phyloP scores from a whole-genome alignment of 257 asterid species.

The Przewalskia tangutica region DNA sequence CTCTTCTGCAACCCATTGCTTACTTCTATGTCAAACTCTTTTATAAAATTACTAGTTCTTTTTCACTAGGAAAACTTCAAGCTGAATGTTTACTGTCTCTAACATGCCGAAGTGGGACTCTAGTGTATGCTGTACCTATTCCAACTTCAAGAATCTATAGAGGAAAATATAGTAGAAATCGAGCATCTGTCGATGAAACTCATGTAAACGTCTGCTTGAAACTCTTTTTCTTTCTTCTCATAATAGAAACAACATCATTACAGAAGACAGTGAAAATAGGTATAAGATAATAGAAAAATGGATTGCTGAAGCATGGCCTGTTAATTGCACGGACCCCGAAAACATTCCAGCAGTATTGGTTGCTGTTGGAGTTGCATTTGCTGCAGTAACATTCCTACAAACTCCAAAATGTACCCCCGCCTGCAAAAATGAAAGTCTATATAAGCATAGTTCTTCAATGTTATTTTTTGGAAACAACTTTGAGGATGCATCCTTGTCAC shows the following conservation, averaged over 20 bases:
- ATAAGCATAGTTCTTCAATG: not conserved
- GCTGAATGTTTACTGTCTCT: not conserved
- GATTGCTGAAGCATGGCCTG: slow-evolving; percentile 51
- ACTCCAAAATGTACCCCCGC: slow-evolving; percentile 73
- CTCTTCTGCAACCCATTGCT: not conserved
- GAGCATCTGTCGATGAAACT: not conserved
- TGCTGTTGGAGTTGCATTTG: slow-evolving; percentile 39
- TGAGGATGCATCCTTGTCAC: not conserved
- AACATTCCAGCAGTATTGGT: slow-evolving; percentile 58
- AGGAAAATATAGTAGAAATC: slow-evolving; percentile 1
- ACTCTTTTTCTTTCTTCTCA: slow-evolving; percentile 16
- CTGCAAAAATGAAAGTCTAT: slow-evolving; percentile 29
- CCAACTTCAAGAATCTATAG: slow-evolving; percentile 30
- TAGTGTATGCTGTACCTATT: slow-evolving; percentile 22
- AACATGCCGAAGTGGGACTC: slow-evolving; percentile 3
- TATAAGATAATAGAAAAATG: slow-evolving; percentile 16
- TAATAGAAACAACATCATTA: slow-evolving; percentile 14
- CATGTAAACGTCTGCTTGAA: slow-evolving; percentile 4
- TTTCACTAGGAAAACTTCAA: not conserved
- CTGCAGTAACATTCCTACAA: slow-evolving; percentile 46
- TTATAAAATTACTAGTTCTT: not conserved
- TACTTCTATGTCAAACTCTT: not conserved
- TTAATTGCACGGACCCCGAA: slow-evolving; percentile 86
- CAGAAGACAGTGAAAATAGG: slow-evolving; percentile 18
- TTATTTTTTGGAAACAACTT: not conserved